phyloP scores from a whole-genome alignment of 1,284 basidiomycete species.

The Heterobasidion annosum region DNA sequence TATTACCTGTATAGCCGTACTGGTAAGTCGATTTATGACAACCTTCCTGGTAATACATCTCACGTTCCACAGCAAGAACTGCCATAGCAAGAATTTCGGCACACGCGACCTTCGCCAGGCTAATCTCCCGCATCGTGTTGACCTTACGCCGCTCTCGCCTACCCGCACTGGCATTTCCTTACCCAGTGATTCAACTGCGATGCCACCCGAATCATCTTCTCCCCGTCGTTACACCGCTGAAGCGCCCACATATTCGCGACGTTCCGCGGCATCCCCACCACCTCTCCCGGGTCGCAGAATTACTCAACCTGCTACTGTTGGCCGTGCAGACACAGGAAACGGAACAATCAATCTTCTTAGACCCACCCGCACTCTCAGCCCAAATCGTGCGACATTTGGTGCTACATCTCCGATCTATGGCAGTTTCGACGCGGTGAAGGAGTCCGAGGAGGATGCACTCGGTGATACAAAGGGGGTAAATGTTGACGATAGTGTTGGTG shows the following conservation, averaged over 20 bases:
- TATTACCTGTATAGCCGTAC: conserved; percentile 38
- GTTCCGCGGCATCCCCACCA: conserved; percentile 9
- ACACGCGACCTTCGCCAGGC: conserved; percentile 66
- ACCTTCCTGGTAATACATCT: neutral
- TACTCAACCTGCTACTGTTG: neutral
- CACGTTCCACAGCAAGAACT: conserved; percentile 47
- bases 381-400: conserved; percentile 15
- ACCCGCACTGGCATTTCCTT: conserved; percentile 15
- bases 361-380: conserved; percentile 24
- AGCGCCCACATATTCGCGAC: neutral
- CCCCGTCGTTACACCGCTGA: conserved; percentile 4
- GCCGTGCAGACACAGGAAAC: conserved; percentile 2
- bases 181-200: conserved; percentile 12
- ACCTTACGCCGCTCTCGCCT: conserved; percentile 14
- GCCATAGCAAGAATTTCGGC: conserved; percentile 65
- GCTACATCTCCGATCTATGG: conserved; percentile 1
- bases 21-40: conserved; percentile 34
- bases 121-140: conserved; percentile 50
- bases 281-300: conserved; percentile 12
- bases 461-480: neutral
- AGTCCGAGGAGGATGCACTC: conserved; percentile 7
- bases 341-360: conserved; percentile 17
- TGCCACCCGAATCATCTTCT: conserved; percentile 9
- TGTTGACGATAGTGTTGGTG: neutral
- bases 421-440: conserved; percentile 2